These are phyloP conservation scores for Ramaria sp. DNA, from an alignment of 768 basidiomycete genomes.

Conservation along the genomic window DNA sequence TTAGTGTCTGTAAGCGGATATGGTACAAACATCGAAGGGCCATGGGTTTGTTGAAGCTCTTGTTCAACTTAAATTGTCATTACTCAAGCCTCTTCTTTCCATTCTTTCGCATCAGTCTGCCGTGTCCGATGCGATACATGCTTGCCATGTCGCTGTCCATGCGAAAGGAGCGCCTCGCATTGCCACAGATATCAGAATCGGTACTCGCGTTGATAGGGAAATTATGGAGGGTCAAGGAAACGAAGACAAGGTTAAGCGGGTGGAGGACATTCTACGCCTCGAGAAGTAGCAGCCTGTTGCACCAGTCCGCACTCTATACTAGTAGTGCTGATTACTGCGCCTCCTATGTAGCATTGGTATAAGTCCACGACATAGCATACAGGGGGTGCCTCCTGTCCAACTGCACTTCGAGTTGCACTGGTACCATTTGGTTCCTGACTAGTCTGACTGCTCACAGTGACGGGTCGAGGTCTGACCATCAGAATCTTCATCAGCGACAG, in stretches of 20 bases:
- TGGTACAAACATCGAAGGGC: constrained; percentile 54
- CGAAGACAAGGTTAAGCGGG: constrained; percentile 66
- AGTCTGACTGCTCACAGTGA: too few relatives aligned
- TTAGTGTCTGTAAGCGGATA: constrained; percentile 50
- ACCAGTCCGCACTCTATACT: too few relatives aligned
- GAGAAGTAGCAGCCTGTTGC: background rate
- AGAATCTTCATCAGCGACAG: too few relatives aligned
- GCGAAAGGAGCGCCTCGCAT: constrained; percentile 62
- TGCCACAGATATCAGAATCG: constrained; percentile 91
- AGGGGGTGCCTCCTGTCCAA: too few relatives aligned
- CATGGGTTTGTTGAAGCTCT: constrained; percentile 1
- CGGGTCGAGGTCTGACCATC: too few relatives aligned
- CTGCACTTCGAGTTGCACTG: too few relatives aligned
- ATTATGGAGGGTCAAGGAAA: constrained; percentile 62
- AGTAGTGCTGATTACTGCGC: too few relatives aligned
- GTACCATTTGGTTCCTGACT: too few relatives aligned
- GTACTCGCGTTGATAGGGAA: constrained; percentile 70
- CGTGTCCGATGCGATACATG: constrained; percentile 81
- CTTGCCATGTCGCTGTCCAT: constrained; percentile 84
- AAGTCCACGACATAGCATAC: too few relatives aligned
- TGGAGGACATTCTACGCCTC: constrained; percentile 58
- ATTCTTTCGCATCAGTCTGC: constrained; percentile 69
- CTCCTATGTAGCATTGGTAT: too few relatives aligned
- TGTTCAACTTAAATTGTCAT: background rate
- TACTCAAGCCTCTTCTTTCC: background rate